A percentile compares a stretch with the other conserved stretches of the same genome.
Conservation (phyloP, 1,139 yeast species). For the Blastobotrys ciferrii region DNA sequence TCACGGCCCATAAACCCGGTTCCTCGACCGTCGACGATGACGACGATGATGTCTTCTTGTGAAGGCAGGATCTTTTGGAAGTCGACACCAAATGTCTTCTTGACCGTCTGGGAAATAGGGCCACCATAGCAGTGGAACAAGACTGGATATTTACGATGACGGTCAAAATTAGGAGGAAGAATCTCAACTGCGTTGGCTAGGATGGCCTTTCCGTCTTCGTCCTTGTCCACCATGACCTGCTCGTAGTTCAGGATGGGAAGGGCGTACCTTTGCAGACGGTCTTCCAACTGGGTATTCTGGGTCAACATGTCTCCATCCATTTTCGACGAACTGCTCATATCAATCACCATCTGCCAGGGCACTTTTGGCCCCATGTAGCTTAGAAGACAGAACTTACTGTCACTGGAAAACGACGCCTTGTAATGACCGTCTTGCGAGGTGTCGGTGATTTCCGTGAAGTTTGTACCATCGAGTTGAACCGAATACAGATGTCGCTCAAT, state of each 20-base stretch:
- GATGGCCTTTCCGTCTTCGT: constrained; percentile 40
- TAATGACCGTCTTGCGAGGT: constrained; percentile 62
- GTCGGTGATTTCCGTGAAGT: constrained; percentile 53
- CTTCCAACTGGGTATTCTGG: constrained; percentile 34
- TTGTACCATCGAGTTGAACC: constrained; percentile 44
- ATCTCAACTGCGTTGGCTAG: constrained; percentile 70
- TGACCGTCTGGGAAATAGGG: constrained; percentile 82
- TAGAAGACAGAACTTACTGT: constrained; percentile 55
- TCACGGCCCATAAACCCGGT: constrained; percentile 88
- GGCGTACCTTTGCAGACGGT: constrained; percentile 40
- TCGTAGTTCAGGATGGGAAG: constrained; percentile 58
- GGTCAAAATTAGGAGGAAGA: constrained; percentile 64
- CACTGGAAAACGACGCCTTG: constrained; percentile 58
- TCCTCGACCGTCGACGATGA: constrained; percentile 91
- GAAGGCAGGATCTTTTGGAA: constrained; percentile 74
- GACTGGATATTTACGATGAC: constrained; percentile 60
- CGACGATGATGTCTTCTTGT: constrained; percentile 66
- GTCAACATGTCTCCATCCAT: constrained; percentile 40
- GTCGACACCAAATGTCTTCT: constrained; percentile 52
- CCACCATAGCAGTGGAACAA: constrained; percentile 90
- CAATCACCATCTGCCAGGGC: constrained; percentile 64
- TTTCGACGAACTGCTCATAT: constrained; percentile 35
- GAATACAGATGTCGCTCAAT: constrained; percentile 58
- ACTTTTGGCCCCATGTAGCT: constrained; percentile 61
- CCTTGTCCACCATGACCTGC: constrained; percentile 45